Conservation (phyloP, 2,329 filamentous ascomycete genomes). For the Paecilomyces niveus region DNA sequence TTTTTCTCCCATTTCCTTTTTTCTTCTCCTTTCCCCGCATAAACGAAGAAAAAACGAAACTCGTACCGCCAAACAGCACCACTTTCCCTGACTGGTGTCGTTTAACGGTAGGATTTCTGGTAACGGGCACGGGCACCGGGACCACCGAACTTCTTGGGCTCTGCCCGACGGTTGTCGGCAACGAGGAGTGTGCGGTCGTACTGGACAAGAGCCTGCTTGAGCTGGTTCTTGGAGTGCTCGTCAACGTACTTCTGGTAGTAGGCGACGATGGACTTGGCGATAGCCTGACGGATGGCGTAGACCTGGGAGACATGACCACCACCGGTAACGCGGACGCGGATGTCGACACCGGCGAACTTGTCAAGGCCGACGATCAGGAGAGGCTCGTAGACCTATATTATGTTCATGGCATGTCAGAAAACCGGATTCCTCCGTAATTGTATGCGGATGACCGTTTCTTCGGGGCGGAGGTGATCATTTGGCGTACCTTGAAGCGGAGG, state of each 20-base stretch:
- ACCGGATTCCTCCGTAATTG: neutral
- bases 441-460: neutral
- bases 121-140: slow-evolving; percentile 90
- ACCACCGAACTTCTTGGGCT: slow-evolving; percentile 89
- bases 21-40: slow-evolving; percentile 6
- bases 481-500: slow-evolving; percentile 85
- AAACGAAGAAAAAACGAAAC: slow-evolving; percentile 4
- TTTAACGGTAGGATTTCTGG: slow-evolving; percentile 99
- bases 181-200: slow-evolving; percentile 97
- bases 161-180: slow-evolving; percentile 96
- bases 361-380: slow-evolving; percentile 94
- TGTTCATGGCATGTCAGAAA: slow-evolving; percentile 4
- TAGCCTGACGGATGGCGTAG: slow-evolving; percentile 98
- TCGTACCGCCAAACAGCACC: slow-evolving; percentile 8
- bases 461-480: neutral
- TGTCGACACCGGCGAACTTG: slow-evolving; percentile 95
- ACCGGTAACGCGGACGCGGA: slow-evolving; percentile 90
- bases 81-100: slow-evolving; percentile 1
- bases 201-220: slow-evolving; percentile 93
- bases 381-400: slow-evolving; percentile 83
- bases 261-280: slow-evolving; percentile 92
- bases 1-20: slow-evolving; percentile 9
- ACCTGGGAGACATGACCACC: slow-evolving; percentile 97
- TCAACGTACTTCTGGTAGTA: slow-evolving; percentile 99
- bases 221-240: slow-evolving; percentile 99